phyloP scores from a whole-genome alignment of 352 stramenopile genomes.

The Globisporangium nagaii region DNA sequence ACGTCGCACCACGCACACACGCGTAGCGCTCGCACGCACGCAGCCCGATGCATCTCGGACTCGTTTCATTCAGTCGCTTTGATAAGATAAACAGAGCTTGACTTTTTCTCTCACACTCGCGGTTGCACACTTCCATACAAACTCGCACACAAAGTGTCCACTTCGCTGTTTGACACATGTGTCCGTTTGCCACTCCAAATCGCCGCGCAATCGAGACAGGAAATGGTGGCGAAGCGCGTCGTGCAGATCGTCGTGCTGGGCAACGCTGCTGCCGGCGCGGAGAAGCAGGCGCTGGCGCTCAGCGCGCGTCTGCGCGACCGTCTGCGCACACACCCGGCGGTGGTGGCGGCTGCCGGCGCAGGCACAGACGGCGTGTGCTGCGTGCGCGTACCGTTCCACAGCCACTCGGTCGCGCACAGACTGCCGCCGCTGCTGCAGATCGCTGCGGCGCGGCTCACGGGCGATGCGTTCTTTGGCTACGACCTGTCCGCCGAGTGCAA shows the following conservation, averaged over 20 bases:
- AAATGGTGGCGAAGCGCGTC: slow-evolving; percentile 1
- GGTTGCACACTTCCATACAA: too few species aligned
- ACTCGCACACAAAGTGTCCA: too few species aligned
- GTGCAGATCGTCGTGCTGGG: slow-evolving; percentile 55
- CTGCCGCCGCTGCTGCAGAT: slow-evolving; percentile 47
- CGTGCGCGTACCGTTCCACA: slow-evolving; percentile 29
- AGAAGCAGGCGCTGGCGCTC: slow-evolving; percentile 72
- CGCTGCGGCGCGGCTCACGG: slow-evolving; percentile 19
- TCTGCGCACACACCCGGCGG: background rate
- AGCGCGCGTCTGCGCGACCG: slow-evolving; percentile 25
- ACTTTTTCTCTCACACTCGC: too few species aligned
- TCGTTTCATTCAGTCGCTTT: too few species aligned
- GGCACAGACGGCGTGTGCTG: slow-evolving; percentile 22
- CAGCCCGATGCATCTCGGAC: too few species aligned
- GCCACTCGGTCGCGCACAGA: slow-evolving; percentile 10
- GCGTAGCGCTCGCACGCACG: too few species aligned
- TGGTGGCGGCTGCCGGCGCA: background rate
- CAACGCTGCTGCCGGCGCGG: slow-evolving; percentile 63
- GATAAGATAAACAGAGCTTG: too few species aligned
- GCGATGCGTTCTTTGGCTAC: slow-evolving; percentile 54
- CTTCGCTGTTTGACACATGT: too few species aligned
- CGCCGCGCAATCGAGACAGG: background rate
- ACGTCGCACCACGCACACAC: too few species aligned
- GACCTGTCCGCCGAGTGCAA: slow-evolving; percentile 1
- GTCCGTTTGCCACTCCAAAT: too few species aligned